Percentiles rank a stretch among this genome's conserved stretches.
phyloP scores from a whole-genome alignment of 257 asterid genomes.

The Solanum chmielewskii region DNA sequence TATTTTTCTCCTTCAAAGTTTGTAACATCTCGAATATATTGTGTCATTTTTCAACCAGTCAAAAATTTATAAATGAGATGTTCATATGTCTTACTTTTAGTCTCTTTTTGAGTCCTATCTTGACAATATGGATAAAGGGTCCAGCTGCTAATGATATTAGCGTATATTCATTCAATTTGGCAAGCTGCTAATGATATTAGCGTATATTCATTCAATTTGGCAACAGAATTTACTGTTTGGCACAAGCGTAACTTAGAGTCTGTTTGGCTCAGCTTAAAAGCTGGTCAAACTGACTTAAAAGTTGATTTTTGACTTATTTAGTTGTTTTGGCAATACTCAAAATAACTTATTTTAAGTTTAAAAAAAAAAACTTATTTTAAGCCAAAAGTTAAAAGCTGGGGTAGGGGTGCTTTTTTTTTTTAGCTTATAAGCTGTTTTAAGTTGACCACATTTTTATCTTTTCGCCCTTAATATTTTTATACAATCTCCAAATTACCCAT shows the following conservation, averaged over 20 bases:
- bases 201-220: neutral
- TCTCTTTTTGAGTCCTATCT: neutral
- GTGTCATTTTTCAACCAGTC: neutral
- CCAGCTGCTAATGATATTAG: neutral
- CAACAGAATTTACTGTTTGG: neutral
- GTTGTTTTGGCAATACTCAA: too few relatives aligned
- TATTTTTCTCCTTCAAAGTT: neutral
- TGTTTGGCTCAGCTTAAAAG: too few relatives aligned
- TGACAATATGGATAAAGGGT: neutral
- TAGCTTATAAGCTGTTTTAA: too few relatives aligned
- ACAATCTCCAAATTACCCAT: too few relatives aligned
- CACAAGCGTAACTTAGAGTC: neutral
- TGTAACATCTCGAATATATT: neutral
- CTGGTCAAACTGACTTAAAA: too few relatives aligned
- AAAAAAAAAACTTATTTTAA: too few relatives aligned
- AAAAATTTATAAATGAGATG: neutral
- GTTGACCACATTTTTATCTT: too few relatives aligned
- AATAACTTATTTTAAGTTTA: too few relatives aligned
- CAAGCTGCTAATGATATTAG: neutral
- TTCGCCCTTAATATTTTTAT: too few relatives aligned
- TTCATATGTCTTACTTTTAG: neutral
- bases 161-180: neutral
- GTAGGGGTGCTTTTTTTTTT: too few relatives aligned
- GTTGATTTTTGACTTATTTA: too few relatives aligned
- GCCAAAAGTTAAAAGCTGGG: too few relatives aligned